Evolutionary conservation across 148 eudicot species (phyloP).

Genomic region (Camellia sinensis): DNA sequence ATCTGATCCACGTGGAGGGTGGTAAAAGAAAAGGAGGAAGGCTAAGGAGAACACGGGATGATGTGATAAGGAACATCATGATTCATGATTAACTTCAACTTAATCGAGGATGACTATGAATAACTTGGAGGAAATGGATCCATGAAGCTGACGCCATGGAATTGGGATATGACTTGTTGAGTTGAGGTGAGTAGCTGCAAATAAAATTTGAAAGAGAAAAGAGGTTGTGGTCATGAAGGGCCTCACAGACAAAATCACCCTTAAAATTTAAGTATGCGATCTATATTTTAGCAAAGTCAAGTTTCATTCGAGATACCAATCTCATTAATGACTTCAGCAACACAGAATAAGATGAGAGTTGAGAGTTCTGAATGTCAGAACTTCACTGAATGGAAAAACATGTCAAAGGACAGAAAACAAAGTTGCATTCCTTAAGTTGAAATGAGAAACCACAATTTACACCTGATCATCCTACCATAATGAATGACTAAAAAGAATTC

Average conservation of each 20-base stretch:
- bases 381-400: background rate
- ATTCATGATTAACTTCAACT: too few relatives aligned
- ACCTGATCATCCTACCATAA: background rate
- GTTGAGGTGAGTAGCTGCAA: too few relatives aligned
- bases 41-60: too few relatives aligned
- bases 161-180: too few relatives aligned
- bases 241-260: background rate
- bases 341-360: background rate
- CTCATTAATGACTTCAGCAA: background rate
- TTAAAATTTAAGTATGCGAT: too few relatives aligned
- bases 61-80: too few relatives aligned
- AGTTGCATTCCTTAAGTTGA: background rate
- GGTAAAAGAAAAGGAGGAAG: too few relatives aligned
- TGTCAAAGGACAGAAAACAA: background rate
- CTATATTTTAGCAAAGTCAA: background rate
- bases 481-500: background rate
- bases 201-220: background rate
- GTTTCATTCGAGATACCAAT: background rate
- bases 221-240: background rate
- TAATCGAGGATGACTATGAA: too few relatives aligned
- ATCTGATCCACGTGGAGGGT: too few relatives aligned
- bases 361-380: background rate
- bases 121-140: too few relatives aligned
- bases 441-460: background rate
- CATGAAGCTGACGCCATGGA: too few relatives aligned